A percentile compares a stretch with the other conserved stretches of the same genome.
Conservation (phyloP, 805 yeast genomes). For the Lipomyces starkeyi region DNA sequence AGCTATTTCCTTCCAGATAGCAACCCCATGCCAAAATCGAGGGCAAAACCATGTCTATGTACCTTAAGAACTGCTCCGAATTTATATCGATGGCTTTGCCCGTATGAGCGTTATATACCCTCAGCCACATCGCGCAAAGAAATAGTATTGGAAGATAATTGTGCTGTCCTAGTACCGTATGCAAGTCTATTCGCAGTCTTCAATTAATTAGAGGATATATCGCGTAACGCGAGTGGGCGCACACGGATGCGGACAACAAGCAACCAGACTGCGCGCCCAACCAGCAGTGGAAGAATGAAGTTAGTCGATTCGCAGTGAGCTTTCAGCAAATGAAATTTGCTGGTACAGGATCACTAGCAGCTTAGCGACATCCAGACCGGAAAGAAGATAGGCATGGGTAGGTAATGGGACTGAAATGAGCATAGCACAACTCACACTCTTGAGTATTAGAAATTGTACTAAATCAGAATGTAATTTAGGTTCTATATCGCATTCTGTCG, state of each 20-base stretch:
- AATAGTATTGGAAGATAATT: background rate
- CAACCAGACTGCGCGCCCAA: constrained; percentile 30
- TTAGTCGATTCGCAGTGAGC: background rate
- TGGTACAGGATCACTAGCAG: background rate
- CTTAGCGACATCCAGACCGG: background rate
- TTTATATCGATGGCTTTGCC: constrained; percentile 28
- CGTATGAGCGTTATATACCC: constrained; percentile 36
- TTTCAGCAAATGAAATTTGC: background rate
- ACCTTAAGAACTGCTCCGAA: constrained; percentile 29
- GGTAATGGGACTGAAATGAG: background rate
- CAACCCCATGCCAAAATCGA: background rate
- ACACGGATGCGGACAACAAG: background rate
- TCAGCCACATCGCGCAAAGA: constrained; percentile 19
- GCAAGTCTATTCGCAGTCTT: background rate
- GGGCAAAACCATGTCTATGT: background rate
- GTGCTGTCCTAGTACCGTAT: background rate
- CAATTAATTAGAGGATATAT: background rate
- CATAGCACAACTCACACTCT: background rate
- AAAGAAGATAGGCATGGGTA: background rate
- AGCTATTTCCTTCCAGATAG: background rate
- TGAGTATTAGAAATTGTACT: background rate
- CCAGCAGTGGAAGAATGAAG: constrained; percentile 14
- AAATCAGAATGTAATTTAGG: constrained; percentile 1
- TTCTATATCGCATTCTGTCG: background rate
- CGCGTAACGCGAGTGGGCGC: background rate